Evolutionary conservation across 495 filamentous ascomycete species (phyloP), one percentile per base, ranked within the genome.

Genomic region (Aspergillus saccharolyticus): DNA sequence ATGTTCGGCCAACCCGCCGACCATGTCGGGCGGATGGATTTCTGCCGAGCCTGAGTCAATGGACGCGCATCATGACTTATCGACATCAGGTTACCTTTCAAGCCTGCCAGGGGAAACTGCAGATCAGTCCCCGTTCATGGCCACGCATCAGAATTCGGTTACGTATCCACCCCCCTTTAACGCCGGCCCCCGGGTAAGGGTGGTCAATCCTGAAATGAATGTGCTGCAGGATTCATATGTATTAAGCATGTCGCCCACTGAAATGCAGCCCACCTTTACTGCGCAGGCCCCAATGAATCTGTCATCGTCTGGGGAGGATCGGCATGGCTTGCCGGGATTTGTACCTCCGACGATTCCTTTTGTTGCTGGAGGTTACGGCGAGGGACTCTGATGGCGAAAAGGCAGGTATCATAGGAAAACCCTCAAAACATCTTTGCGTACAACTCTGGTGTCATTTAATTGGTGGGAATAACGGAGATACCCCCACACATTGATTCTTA

Each of bases 111-210:
- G 55, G 54, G 48, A 47, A 16, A 18, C 30, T 5, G 55, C 39
- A 28, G 56, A 59, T 24, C 60, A 58, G 47, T 45, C 53, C 24
- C 58, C 50, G 56, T 45, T 59, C 50, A 59, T 58, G 52, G 24
- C 55, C 50, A 58, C 68, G 56, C 72, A 71, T 63, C 68, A 69
- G 56, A 67, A 61, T 53, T 71, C 71, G 17, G 67, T 70, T 55
- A 69, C 72, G 48, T 76, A 76, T 48, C 74, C 74, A 48, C 71
- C 70, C n/a, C 68, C 69, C 14, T 76, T 59, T 53, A 72, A 74
- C 54, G 52, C 71, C 19, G 60, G 67, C 33, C 67, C 64, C 25
- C 57, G 67, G 42, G 51, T 58, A 7, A 62, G 57, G 30, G 57
- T 60, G n/a, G 56, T 65, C 30, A 63, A 67, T 48, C 48, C 48